Evolutionary conservation across 2,329 filamentous ascomycete species (phyloP).

Genomic region (Calonectria henricotiae): DNA sequence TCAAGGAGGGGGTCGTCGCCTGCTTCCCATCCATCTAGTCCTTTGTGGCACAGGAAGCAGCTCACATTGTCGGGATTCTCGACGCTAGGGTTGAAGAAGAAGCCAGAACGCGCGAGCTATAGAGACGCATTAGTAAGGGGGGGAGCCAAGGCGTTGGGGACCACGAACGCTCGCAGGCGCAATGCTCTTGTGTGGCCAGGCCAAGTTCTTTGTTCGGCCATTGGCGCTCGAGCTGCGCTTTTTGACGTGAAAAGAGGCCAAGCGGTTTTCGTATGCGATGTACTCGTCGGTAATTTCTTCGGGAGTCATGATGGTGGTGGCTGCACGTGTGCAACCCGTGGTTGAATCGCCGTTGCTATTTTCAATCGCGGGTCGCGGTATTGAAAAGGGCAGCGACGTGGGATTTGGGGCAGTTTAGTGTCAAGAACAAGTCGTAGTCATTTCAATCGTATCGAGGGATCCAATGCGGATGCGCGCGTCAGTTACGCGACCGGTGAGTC

Average conservation of each 20-base stretch:
- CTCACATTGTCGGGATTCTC: conserved; percentile 88
- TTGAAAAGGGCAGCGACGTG: conserved; percentile 32
- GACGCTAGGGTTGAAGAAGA: conserved; percentile 86
- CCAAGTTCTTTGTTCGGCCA: conserved; percentile 68
- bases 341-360: conserved; percentile 38
- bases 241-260: conserved; percentile 86
- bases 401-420: conserved; percentile 29
- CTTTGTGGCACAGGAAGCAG: conserved; percentile 89
- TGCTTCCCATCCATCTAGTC: conserved; percentile 92
- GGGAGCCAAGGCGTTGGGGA: conserved; percentile 25
- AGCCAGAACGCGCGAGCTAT: conserved; percentile 91
- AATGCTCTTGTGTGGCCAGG: conserved; percentile 82
- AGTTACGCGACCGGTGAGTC: conserved; percentile 24
- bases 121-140: conserved; percentile 45
- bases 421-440: conserved; percentile 44
- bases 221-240: conserved; percentile 79
- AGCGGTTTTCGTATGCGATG: conserved; percentile 81
- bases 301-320: conserved; percentile 53
- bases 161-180: conserved; percentile 54
- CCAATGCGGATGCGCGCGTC: conserved; percentile 29
- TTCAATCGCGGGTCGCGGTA: conserved; percentile 46
- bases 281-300: conserved; percentile 64
- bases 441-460: conserved; percentile 40
- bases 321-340: conserved; percentile 45
- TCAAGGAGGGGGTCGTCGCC: conserved; percentile 88